Evolutionary conservation across 208 protist genomes (phyloP).

Genomic region (Wallacemonas sp.): DNA sequence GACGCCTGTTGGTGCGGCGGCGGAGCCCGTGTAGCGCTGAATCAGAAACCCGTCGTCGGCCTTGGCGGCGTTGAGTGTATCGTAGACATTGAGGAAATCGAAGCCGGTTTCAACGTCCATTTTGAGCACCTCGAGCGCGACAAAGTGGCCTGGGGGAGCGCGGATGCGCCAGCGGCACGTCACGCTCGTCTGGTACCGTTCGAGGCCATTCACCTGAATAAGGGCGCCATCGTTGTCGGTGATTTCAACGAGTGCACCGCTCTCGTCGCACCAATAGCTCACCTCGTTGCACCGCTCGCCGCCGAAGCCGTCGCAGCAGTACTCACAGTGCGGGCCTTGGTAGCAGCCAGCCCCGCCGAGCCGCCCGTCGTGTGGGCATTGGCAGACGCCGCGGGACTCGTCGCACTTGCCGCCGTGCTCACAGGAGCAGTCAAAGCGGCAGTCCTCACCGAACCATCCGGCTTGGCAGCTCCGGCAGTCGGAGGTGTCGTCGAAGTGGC

Average conservation of each 20-base stretch:
- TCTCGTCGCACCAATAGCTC: slow-evolving; percentile 79
- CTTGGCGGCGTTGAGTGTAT: slow-evolving; percentile 23
- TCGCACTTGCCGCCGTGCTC: slow-evolving; percentile 59
- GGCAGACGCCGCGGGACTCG: slow-evolving; percentile 44
- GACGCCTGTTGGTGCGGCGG: slow-evolving; percentile 3
- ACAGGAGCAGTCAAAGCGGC: slow-evolving; percentile 64
- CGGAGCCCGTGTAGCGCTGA: slow-evolving; percentile 3
- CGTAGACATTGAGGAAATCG: slow-evolving; percentile 54
- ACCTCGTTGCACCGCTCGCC: slow-evolving; percentile 57
- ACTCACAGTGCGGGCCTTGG: slow-evolving; percentile 60
- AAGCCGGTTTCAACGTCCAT: slow-evolving; percentile 42
- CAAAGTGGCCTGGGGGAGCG: slow-evolving; percentile 30
- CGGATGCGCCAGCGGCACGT: slow-evolving; percentile 62
- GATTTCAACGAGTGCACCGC: slow-evolving; percentile 36
- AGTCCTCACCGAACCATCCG: slow-evolving; percentile 80
- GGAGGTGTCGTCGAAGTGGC: slow-evolving; percentile 53
- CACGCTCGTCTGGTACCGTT: slow-evolving; percentile 46
- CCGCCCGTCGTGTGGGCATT: slow-evolving; percentile 39
- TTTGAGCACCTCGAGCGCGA: slow-evolving; percentile 43
- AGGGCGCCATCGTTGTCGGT: slow-evolving; percentile 40
- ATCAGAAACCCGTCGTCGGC: neutral
- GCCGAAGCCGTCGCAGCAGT: slow-evolving; percentile 66
- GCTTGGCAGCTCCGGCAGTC: slow-evolving; percentile 44
- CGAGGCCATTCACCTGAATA: slow-evolving; percentile 73
- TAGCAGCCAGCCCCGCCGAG: slow-evolving; percentile 53